Evolutionary conservation across 2,329 filamentous ascomycete species (phyloP).

Genomic region (Cladophialophora chaetospira): DNA sequence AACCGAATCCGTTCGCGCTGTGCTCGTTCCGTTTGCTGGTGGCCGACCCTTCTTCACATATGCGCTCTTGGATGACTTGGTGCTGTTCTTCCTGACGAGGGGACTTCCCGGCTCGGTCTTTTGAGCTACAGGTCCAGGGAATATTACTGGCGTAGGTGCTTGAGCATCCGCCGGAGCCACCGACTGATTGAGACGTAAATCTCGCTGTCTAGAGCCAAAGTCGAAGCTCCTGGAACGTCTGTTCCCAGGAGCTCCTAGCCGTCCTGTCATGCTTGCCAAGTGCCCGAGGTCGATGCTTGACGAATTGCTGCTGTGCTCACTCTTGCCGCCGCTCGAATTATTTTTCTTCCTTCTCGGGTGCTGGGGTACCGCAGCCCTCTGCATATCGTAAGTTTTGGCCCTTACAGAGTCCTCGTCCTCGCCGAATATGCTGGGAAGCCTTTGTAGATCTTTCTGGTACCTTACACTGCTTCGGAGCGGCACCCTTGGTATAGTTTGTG

Average conservation of each 20-base stretch:
- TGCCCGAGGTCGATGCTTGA: constrained; percentile 74
- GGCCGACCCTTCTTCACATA: constrained; percentile 41
- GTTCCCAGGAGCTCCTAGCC: constrained; percentile 33
- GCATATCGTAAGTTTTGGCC: constrained; percentile 40
- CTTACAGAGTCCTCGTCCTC: constrained; percentile 44
- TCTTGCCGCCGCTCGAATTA: constrained; percentile 52
- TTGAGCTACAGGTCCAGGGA: constrained; percentile 70
- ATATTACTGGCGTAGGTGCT: constrained; percentile 82
- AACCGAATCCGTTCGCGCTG: constrained; percentile 33
- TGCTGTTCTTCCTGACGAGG: constrained; percentile 45
- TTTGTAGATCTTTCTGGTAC: constrained; percentile 46
- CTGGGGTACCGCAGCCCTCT: constrained; percentile 35
- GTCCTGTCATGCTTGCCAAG: constrained; percentile 27
- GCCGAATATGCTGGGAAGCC: constrained; percentile 64
- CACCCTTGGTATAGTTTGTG: constrained; percentile 30
- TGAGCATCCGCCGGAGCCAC: constrained; percentile 58
- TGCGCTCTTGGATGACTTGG: constrained; percentile 45
- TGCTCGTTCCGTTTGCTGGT: constrained; percentile 43
- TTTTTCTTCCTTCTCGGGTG: constrained; percentile 46
- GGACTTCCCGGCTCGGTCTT: constrained; percentile 41
- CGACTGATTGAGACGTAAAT: constrained; percentile 9
- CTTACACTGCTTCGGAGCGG: constrained; percentile 35
- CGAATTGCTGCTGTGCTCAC: constrained; percentile 74
- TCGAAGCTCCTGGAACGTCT: constrained; percentile 51
- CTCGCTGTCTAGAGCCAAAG: constrained; percentile 42